phyloP scores from a whole-genome alignment of 73 alveolate species.

The Tetrahymena malaccensis region DNA sequence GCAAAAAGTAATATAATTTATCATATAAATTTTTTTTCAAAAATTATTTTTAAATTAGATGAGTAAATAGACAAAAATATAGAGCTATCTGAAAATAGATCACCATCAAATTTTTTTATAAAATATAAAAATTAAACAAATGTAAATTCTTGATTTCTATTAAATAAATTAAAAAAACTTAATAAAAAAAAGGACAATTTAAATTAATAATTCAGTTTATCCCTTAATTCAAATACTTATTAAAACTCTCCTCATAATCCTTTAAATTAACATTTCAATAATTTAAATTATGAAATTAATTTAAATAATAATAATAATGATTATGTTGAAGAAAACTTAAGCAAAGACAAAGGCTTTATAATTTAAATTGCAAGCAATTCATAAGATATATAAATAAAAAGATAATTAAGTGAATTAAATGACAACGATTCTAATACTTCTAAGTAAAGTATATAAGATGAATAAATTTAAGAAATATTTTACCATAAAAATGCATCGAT shows the following conservation, averaged over 20 bases:
- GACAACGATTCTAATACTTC: neutral
- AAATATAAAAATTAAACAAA: too few relatives aligned
- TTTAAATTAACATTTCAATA: too few relatives aligned
- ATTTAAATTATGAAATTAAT: too few relatives aligned
- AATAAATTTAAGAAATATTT: neutral
- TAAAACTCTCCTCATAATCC: neutral
- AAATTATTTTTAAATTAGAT: neutral
- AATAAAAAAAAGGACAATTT: neutral
- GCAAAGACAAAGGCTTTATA: neutral
- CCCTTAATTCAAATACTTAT: neutral
- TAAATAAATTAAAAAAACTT: too few relatives aligned
- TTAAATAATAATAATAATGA: neutral
- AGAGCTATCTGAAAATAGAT: neutral
- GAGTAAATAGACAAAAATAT: neutral
- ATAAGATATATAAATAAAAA: neutral
- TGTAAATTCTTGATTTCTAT: neutral
- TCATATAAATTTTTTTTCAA: too few relatives aligned
- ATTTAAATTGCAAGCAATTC: neutral
- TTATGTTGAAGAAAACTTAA: neutral
- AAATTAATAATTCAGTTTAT: too few relatives aligned
- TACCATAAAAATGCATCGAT: neutral
- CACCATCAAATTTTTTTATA: too few relatives aligned
- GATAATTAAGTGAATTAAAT: neutral
- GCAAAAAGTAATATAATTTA: neutral
- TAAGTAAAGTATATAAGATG: neutral